phyloP scores from a whole-genome alignment of 306 rosid species.

The Castanea mollissima region DNA sequence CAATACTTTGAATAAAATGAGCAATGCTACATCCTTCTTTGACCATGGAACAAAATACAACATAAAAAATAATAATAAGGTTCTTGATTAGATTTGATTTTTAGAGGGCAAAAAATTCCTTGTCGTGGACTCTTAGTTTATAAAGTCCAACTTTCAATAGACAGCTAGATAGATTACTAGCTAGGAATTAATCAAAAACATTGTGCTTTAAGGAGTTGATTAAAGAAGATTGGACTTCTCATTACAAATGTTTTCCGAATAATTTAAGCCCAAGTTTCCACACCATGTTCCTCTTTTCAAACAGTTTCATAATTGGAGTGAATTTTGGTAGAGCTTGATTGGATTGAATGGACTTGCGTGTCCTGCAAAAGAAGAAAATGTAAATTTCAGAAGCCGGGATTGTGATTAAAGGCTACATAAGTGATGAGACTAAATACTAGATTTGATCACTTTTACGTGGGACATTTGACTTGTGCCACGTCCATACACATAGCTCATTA shows the following conservation, averaged over 20 bases:
- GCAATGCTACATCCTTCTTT: slow-evolving; percentile 1
- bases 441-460: background rate
- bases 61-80: background rate
- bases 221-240: background rate
- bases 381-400: slow-evolving; percentile 23
- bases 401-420: background rate
- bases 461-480: background rate
- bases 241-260: slow-evolving; percentile 24
- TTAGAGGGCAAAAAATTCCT: background rate
- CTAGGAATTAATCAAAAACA: background rate
- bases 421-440: background rate
- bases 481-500: background rate
- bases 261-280: slow-evolving; percentile 29
- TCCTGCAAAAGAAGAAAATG: slow-evolving; percentile 65
- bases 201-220: background rate
- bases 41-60: background rate
- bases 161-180: background rate
- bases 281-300: slow-evolving; percentile 32
- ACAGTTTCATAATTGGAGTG: slow-evolving; percentile 22
- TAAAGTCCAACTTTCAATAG: background rate
- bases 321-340: slow-evolving; percentile 33
- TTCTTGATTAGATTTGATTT: background rate
- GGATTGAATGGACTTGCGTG: slow-evolving; percentile 33
- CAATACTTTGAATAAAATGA: background rate
- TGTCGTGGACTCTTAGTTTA: background rate